These are phyloP conservation scores for Colletotrichum brevisporum DNA, from an alignment of 2,329 filamentous ascomycete species.

Conservation along the genomic window DNA sequence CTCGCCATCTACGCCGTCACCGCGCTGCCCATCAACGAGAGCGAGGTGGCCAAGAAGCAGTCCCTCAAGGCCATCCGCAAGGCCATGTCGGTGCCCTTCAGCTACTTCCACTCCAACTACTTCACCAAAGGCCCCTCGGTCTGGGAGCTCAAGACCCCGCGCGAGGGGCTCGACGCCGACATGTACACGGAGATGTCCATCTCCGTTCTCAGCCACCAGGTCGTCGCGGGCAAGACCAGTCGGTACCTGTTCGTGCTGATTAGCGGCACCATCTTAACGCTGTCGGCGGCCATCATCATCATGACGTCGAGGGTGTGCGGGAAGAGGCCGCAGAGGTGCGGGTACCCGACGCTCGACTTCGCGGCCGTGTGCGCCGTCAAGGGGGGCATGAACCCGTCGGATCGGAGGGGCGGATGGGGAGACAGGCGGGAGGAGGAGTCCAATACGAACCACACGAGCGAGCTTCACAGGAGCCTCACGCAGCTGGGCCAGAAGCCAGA, in stretches of 20 bases:
- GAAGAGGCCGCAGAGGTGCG: conserved; percentile 35
- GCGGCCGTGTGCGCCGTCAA: conserved; percentile 34
- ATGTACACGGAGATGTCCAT: conserved; percentile 37
- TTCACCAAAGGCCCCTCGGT: conserved; percentile 17
- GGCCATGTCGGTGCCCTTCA: conserved; percentile 36
- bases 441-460: neutral
- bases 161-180: conserved; percentile 16
- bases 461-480: conserved; percentile 26
- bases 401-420: conserved; percentile 8
- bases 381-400: conserved; percentile 10
- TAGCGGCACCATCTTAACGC: conserved; percentile 8
- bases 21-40: conserved; percentile 34
- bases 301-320: conserved; percentile 26
- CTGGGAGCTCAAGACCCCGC: conserved; percentile 29
- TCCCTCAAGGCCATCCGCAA: conserved; percentile 31
- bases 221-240: conserved; percentile 33
- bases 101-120: conserved; percentile 36
- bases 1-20: conserved; percentile 38
- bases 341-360: conserved; percentile 36
- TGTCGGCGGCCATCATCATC: conserved; percentile 24
- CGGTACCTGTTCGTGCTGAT: conserved; percentile 24
- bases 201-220: conserved; percentile 33
- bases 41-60: conserved; percentile 35
- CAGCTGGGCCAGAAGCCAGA: conserved; percentile 32
- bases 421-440: neutral